A percentile compares a stretch with the other conserved stretches of the same genome.
Evolutionary conservation across 2,329 filamentous ascomycete genomes (phyloP).

Genomic region (Colletotrichum costaricense): DNA sequence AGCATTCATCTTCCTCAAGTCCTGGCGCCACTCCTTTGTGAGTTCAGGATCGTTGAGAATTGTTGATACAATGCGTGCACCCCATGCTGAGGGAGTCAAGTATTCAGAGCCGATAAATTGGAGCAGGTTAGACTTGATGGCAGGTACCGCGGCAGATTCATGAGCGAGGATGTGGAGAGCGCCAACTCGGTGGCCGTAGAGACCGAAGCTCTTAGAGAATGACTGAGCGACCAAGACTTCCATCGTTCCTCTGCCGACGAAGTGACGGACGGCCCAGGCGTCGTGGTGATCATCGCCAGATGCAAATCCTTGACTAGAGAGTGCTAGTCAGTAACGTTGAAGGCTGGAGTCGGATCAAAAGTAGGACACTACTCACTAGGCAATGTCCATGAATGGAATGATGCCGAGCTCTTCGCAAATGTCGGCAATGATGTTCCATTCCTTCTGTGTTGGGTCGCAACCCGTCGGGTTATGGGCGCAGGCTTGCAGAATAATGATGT

Average conservation of each 20-base stretch:
- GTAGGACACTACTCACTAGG: slow-evolving; percentile 36
- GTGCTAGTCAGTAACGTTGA: not conserved
- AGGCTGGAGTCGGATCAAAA: too few relatives aligned
- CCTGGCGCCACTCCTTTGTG: slow-evolving; percentile 41
- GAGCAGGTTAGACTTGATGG: not conserved
- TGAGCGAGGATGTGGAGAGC: slow-evolving; percentile 8
- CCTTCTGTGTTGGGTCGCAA: slow-evolving; percentile 42
- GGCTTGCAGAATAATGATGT: slow-evolving; percentile 45
- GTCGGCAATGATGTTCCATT: slow-evolving; percentile 44
- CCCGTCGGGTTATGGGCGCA: slow-evolving; percentile 49
- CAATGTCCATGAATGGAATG: slow-evolving; percentile 46
- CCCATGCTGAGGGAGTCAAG: slow-evolving; percentile 46
- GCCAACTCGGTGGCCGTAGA: slow-evolving; percentile 45
- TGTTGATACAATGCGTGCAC: slow-evolving; percentile 37
- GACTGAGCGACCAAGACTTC: slow-evolving; percentile 42
- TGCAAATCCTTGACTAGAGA: slow-evolving; percentile 44
- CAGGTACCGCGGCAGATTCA: not conserved
- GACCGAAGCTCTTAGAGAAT: slow-evolving; percentile 45
- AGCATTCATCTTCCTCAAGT: slow-evolving; percentile 48
- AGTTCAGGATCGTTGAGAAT: slow-evolving; percentile 29
- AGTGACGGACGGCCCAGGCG: slow-evolving; percentile 45
- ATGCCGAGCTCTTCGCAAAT: slow-evolving; percentile 41
- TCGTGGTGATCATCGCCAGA: slow-evolving; percentile 45
- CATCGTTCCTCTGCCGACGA: slow-evolving; percentile 35
- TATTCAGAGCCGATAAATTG: not conserved